Conservation (phyloP, 345 rosid genomes). For the Angophora floribunda region DNA sequence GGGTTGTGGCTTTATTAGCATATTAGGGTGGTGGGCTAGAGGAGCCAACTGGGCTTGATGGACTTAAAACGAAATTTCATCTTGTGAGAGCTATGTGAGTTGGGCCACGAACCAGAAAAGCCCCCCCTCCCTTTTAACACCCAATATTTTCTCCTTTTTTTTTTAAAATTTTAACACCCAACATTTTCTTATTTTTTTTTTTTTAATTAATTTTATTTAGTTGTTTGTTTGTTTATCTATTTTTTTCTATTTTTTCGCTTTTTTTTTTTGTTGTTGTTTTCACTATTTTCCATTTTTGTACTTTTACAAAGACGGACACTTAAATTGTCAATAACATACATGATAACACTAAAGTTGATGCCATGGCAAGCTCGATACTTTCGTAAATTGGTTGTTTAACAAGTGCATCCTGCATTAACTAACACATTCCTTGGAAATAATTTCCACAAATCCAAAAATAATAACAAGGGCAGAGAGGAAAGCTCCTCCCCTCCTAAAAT, state of each 20-base stretch:
- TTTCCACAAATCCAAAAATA: not conserved
- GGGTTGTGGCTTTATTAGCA: no score
- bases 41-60: no score
- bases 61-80: no score
- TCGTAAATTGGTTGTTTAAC: not conserved
- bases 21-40: no score
- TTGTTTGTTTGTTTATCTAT: not conserved
- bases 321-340: no score
- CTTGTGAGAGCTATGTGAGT: not conserved
- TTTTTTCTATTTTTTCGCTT: no score
- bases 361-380: not conserved
- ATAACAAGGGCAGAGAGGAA: not conserved
- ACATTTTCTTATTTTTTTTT: no score
- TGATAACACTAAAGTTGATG: not conserved
- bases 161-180: no score
- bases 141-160: not conserved
- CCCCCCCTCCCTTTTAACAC: not conserved
- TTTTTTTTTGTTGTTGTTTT: no score
- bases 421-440: not conserved
- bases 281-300: no score
- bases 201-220: no score
- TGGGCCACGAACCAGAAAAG: not conserved
- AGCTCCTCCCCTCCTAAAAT: not conserved
- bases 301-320: not conserved
- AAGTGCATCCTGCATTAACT: not conserved